Base-by-base conservation (phyloP, 257 asterid species). In the Fraxinus americana region DNA sequence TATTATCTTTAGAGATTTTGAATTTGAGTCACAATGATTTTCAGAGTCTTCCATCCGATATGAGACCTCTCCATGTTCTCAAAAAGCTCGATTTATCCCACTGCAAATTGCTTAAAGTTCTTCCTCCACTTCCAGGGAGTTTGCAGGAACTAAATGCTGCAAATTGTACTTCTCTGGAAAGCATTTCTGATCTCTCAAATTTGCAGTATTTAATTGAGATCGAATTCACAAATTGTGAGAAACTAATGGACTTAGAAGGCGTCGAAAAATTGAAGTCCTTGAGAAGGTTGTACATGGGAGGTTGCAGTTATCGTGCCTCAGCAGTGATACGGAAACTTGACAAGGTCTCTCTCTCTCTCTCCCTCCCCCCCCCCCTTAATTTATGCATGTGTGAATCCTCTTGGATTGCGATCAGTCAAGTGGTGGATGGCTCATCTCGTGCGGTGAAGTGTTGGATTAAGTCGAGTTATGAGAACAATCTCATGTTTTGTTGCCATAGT, bases 101-200 rank as follows among this genome's bases (percentile, higher is more conserved):
- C 65, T 82, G 85, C 85, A 82, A 67, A 36, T 48, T 77, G 71
- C 75, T 82, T 32, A 67, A 70, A 75, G 73, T 30, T 82, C 75
- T 82, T 57, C 82, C 85, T 52, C 70, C 79, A 6, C 85, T 82
- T 41, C 85, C 85, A 13, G 68, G 76, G 10, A 82, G 82, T 82
- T 77, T 82, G 79, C 27, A 36, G 68, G 75, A 77, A 19, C 19
- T 82, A 34, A 29, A 82, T 67, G 85, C 78, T 21, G 79, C 85
- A 75, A 78, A 75, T 73, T 82, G 85, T 50, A 12, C 59, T 1
- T 66, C 77, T 38, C 78, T 78, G 4, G 75, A 81, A 82, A 43
- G 48, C 41, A 39, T 82, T 0, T 59, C 75, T 2, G 71, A 77
- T 52, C 52, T 82, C 71, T 82, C 85, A 19, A 54, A 77, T 73